These are phyloP conservation scores for Rhizodiscina lignyota DNA, from an alignment of 495 filamentous ascomycete species.

Conservation along the genomic window DNA sequence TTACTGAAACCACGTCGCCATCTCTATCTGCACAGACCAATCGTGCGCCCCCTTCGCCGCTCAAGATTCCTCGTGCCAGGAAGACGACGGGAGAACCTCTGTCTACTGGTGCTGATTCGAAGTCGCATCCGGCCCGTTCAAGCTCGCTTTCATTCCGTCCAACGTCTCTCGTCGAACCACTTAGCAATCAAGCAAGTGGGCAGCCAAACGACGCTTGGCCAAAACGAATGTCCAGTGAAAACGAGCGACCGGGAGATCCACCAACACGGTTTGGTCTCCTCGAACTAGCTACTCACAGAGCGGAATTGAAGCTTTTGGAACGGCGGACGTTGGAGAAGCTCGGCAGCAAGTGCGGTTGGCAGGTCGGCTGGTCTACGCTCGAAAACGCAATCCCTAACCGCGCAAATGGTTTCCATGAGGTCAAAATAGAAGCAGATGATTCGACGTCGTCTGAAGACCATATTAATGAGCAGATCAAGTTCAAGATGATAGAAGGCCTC, in stretches of 20 bases:
- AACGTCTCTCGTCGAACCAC: neutral
- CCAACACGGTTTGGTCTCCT: constrained; percentile 50
- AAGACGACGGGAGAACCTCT: constrained; percentile 48
- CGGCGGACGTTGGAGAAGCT: constrained; percentile 61
- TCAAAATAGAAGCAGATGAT: too few species aligned
- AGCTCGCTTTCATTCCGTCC: constrained; percentile 7
- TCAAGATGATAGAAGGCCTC: neutral
- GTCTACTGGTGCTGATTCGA: too few species aligned
- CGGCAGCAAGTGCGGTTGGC: constrained; percentile 60
- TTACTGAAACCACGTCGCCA: constrained; percentile 53
- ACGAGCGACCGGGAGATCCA: too few species aligned
- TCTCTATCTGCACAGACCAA: constrained; percentile 12
- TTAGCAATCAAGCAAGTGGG: too few species aligned
- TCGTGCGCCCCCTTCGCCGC: neutral
- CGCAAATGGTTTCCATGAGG: too few species aligned
- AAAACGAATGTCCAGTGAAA: too few species aligned
- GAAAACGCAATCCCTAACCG: too few species aligned
- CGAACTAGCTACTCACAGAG: constrained; percentile 67
- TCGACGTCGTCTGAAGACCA: too few species aligned
- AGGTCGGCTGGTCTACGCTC: constrained; percentile 54
- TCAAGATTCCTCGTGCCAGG: neutral
- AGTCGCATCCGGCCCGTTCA: constrained; percentile 2
- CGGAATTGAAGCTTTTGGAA: constrained; percentile 64
- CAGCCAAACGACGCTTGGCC: too few species aligned
- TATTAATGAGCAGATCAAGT: neutral